A percentile compares a stretch with the other conserved stretches of the same genome.
Conservation (phyloP, 352 stramenopile genomes). For the Phytophthora foliorum region DNA sequence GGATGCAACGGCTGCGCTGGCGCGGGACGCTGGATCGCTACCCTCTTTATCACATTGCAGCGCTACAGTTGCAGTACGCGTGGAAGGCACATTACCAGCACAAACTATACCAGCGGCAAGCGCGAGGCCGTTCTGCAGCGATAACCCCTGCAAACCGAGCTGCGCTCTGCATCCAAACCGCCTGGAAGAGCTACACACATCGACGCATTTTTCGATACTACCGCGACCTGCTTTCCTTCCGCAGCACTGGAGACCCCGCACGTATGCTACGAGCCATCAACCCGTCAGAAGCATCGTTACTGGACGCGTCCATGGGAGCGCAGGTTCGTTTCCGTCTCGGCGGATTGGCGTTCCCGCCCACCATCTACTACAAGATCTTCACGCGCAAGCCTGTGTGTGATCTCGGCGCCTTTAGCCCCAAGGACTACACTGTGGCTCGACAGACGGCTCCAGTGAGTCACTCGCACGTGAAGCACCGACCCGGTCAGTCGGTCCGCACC, state of each 20-base stretch:
- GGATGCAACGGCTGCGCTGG: slow-evolving; percentile 60
- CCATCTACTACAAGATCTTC: slow-evolving; percentile 96
- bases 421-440: slow-evolving; percentile 82
- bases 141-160: slow-evolving; percentile 49
- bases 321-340: slow-evolving; percentile 91
- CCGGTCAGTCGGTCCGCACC: slow-evolving; percentile 16
- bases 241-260: slow-evolving; percentile 78
- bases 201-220: slow-evolving; percentile 85
- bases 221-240: slow-evolving; percentile 83
- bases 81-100: slow-evolving; percentile 71
- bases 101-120: slow-evolving; percentile 35
- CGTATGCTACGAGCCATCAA: slow-evolving; percentile 89
- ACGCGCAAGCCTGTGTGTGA: slow-evolving; percentile 88
- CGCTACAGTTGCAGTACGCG: slow-evolving; percentile 84
- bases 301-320: slow-evolving; percentile 86
- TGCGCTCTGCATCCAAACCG: slow-evolving; percentile 63
- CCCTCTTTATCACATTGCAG: slow-evolving; percentile 87
- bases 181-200: slow-evolving; percentile 84
- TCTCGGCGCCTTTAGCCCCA: slow-evolving; percentile 91
- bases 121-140: slow-evolving; percentile 3
- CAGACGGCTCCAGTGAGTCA: slow-evolving; percentile 43
- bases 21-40: slow-evolving; percentile 60
- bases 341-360: slow-evolving; percentile 89
- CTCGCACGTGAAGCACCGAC: slow-evolving; percentile 28
- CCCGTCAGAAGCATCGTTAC: slow-evolving; percentile 73